Evolutionary conservation across 2,329 filamentous ascomycete species (phyloP), one percentile per base, ranked within the genome.

Genomic region (Orbilia javanica): DNA sequence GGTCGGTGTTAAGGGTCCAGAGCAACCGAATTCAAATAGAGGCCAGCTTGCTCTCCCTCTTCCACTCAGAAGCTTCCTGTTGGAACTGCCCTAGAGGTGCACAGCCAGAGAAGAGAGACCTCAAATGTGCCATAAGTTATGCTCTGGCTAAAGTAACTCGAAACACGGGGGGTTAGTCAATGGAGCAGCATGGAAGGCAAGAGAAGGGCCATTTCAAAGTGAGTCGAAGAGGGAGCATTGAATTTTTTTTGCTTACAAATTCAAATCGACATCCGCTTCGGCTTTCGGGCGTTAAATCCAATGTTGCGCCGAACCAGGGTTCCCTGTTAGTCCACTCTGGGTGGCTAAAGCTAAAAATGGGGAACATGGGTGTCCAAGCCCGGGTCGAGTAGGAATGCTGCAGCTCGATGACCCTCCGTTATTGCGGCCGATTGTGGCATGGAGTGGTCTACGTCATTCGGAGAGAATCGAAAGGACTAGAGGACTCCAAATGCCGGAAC

Each of bases 201-300:
- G 57, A 70, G 73, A 77, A 50, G 53, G 46, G 46, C 44, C 18
- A 36, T 29, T 48, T 53, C 20, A 22, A 11, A 44, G 25, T 68
- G 64, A 67, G 71, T 68, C 71, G 71, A 48, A 53, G 60, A 18
- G 27, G 34, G 27, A 44, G 36, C 29, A 53, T 52, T 52, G 22
- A 4, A 48, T 42, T 27, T 62, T 27, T 62, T 50, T 22, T 77
- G 73, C 73, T 77, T 50, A 77, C 73, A 77, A 77, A 77, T 77
- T 66, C 73, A 77, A 71, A 70, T 62, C 13, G 20, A 68, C 70
- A 55, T 68, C 53, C 36, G 48, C 60, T 70, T 77, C 73, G 73
- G 73, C 73, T 77, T 77, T 77, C 73, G 73, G 73, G 34, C 60
- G 66, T 77, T 77, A 77, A 77, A 77, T 77, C 73, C 73, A 77